phyloP scores from a whole-genome alignment of 176 grass and related monocot species.

The Hordeum marinum region DNA sequence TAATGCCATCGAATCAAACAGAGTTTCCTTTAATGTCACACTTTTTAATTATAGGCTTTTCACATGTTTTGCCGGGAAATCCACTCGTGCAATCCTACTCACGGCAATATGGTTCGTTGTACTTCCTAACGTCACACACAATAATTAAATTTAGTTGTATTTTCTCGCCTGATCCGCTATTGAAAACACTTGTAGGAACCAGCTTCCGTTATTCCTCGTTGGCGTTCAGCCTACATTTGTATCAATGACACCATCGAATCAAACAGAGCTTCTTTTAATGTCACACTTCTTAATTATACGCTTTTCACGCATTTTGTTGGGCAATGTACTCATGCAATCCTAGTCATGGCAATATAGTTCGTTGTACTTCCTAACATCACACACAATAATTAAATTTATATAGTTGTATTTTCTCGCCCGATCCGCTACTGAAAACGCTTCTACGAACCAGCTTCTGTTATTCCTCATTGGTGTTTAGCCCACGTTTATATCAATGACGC shows the following conservation, averaged over 20 bases:
- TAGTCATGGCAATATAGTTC: not conserved
- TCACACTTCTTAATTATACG: not conserved
- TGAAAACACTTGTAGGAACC: not conserved
- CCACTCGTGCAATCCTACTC: not conserved
- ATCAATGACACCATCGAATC: not conserved
- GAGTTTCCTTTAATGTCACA: no score
- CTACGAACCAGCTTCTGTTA: no score
- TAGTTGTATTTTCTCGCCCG: not conserved
- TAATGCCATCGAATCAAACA: no score
- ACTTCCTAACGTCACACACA: no score
- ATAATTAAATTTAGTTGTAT: no score
- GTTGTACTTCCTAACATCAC: no score
- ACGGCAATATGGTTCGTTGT: not conserved
- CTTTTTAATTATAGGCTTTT: not conserved
- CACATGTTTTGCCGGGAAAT: not conserved
- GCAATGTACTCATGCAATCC: not conserved
- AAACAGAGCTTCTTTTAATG: not conserved
- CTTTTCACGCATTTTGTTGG: not conserved
- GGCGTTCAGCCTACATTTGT: not conserved
- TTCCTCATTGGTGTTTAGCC: no score
- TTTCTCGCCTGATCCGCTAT: not conserved
- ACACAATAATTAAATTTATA: no score
- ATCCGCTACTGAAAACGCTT: not conserved
- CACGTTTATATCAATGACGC: no score
- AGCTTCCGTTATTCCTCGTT: no score